phyloP scores from a whole-genome alignment of 768 basidiomycete genomes.

The Clavaria fumosa region DNA sequence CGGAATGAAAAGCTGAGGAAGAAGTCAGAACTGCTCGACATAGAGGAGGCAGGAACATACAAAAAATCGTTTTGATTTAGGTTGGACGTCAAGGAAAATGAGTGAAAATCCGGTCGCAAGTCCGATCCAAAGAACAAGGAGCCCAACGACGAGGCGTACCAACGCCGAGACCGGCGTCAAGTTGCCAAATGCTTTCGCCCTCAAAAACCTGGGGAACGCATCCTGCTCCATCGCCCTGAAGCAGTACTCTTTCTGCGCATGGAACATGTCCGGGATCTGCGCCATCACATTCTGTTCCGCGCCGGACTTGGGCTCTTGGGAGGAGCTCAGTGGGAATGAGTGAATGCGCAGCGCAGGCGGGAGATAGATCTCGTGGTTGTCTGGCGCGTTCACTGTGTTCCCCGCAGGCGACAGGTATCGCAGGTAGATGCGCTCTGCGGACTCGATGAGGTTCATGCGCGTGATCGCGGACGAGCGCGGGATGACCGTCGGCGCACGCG shows the following conservation, averaged over 20 bases:
- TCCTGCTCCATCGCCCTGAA: constrained; percentile 95
- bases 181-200: constrained; percentile 97
- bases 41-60: constrained; percentile 32
- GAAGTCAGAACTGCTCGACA: constrained; percentile 8
- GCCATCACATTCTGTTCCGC: constrained; percentile 66
- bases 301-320: constrained; percentile 53
- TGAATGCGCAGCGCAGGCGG: constrained; percentile 87
- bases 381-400: constrained; percentile 61
- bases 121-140: constrained; percentile 90
- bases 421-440: constrained; percentile 91
- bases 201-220: constrained; percentile 84
- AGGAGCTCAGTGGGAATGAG: constrained; percentile 70
- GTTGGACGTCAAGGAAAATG: constrained; percentile 85
- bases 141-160: constrained; percentile 69
- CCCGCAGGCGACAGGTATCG: constrained; percentile 79
- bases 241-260: constrained; percentile 93
- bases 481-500: constrained; percentile 87
- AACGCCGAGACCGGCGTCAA: constrained; percentile 83
- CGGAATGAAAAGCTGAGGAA: constrained; percentile 75
- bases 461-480: constrained; percentile 84
- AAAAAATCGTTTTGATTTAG: constrained; percentile 87
- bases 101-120: constrained; percentile 81
- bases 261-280: constrained; percentile 91
- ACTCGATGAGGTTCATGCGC: constrained; percentile 77
- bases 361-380: constrained; percentile 96